phyloP scores from a whole-genome alignment of 768 basidiomycete species.

The Coprinopsis cinerea region DNA sequence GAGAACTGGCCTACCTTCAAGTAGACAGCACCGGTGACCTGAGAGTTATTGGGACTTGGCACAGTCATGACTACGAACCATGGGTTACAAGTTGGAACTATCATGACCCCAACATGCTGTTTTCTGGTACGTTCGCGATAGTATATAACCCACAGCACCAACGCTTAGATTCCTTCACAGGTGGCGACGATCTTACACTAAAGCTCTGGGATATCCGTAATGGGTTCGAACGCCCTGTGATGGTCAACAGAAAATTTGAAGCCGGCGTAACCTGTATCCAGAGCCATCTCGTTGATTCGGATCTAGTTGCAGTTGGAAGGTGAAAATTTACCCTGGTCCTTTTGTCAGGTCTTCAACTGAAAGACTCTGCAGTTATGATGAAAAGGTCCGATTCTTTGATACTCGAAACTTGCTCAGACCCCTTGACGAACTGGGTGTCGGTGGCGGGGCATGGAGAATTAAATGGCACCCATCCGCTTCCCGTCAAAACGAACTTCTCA shows the following conservation, averaged over 20 bases:
- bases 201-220: conserved; percentile 88
- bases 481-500: conserved; percentile 71
- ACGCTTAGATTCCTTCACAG: conserved; percentile 30
- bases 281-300: conserved; percentile 70
- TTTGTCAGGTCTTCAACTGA: conserved; percentile 3
- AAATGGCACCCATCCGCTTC: conserved; percentile 84
- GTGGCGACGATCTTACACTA: conserved; percentile 87
- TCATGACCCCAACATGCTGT: conserved; percentile 75
- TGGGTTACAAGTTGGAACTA: conserved; percentile 93
- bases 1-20: conserved; percentile 57
- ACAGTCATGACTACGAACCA: conserved; percentile 89
- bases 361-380: conserved; percentile 63
- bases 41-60: conserved; percentile 55
- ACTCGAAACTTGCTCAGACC: conserved; percentile 57
- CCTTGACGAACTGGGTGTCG: conserved; percentile 57
- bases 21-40: conserved; percentile 42
- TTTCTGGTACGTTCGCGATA: conserved; percentile 56
- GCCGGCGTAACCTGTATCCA: conserved; percentile 92
- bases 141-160: not conserved
- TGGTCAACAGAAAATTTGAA: conserved; percentile 81
- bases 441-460: conserved; percentile 93
- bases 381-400: conserved; percentile 77
- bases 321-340: conserved; percentile 24
- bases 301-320: conserved; percentile 90
- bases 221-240: conserved; percentile 51